Evolutionary conservation across 1,284 basidiomycete genomes (phyloP).

Genomic region (Gomphus bonarii): DNA sequence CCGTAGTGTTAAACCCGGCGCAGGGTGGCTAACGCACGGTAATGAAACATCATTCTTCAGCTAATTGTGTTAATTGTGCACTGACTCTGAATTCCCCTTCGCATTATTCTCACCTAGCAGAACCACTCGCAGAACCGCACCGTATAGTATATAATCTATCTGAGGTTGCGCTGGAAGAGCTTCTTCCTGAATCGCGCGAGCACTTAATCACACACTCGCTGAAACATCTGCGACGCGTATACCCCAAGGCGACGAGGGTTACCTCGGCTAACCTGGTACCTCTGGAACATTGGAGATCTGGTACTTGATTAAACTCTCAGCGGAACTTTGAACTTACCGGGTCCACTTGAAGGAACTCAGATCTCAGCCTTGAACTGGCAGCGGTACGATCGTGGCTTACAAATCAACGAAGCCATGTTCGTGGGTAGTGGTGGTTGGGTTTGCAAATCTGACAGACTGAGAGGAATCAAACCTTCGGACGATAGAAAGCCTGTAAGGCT

Average conservation of each 20-base stretch:
- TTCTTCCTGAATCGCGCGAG: constrained; percentile 27
- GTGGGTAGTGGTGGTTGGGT: constrained; percentile 48
- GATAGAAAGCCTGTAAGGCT: constrained; percentile 21
- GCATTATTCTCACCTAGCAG: constrained; percentile 9
- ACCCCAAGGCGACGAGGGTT: constrained; percentile 48
- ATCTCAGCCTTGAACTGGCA: constrained; percentile 63
- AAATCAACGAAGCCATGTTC: constrained; percentile 57
- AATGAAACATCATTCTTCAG: constrained; percentile 10
- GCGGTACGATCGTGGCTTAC: constrained; percentile 33
- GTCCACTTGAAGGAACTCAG: constrained; percentile 32
- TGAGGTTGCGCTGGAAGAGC: constrained; percentile 34
- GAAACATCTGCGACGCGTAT: constrained; percentile 43
- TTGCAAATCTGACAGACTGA: constrained; percentile 31
- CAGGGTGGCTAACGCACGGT: constrained; percentile 38
- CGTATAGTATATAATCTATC: constrained; percentile 52
- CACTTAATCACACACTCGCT: constrained; percentile 32
- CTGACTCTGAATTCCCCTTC: not conserved
- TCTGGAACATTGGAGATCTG: constrained; percentile 44
- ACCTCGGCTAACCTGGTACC: constrained; percentile 43
- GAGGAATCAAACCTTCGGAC: constrained; percentile 8
- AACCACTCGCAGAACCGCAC: constrained; percentile 29
- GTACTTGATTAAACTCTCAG: not conserved
- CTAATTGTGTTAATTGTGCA: not conserved
- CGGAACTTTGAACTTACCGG: not conserved
- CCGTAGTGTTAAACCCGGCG: constrained; percentile 45